phyloP scores from a whole-genome alignment of 345 rosid genomes.

The Physaria fendleri region DNA sequence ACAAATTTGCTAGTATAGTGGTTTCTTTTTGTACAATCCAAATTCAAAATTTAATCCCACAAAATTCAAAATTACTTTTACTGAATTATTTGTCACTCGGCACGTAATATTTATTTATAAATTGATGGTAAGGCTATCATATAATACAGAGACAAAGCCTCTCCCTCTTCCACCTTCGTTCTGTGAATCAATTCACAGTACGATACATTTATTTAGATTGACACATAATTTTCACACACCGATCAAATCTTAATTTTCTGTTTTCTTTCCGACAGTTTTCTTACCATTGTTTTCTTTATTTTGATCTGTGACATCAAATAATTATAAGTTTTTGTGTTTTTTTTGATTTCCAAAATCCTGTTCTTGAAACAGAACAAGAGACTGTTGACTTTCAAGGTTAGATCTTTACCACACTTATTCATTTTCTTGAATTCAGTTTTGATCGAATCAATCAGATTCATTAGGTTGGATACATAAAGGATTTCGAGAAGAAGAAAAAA shows the following conservation, averaged over 20 bases:
- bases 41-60: no score
- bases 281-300: neutral
- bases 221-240: neutral
- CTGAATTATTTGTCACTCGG: no score
- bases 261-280: conserved; percentile 10
- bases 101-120: no score
- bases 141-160: conserved; percentile 10
- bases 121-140: no score
- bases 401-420: neutral
- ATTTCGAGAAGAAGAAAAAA: conserved; percentile 2
- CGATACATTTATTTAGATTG: neutral
- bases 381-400: conserved; percentile 18
- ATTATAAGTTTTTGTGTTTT: neutral
- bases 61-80: no score
- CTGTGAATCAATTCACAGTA: neutral
- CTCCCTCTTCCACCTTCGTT: conserved; percentile 10
- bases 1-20: no score
- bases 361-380: conserved; percentile 18
- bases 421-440: neutral
- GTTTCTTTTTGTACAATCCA: no score
- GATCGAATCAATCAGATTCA: neutral
- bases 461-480: no score
- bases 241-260: neutral
- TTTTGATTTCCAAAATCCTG: neutral
- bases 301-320: neutral